Evolutionary conservation across 306 rosid species (phyloP).

Genomic region (Sicyos baderoa): DNA sequence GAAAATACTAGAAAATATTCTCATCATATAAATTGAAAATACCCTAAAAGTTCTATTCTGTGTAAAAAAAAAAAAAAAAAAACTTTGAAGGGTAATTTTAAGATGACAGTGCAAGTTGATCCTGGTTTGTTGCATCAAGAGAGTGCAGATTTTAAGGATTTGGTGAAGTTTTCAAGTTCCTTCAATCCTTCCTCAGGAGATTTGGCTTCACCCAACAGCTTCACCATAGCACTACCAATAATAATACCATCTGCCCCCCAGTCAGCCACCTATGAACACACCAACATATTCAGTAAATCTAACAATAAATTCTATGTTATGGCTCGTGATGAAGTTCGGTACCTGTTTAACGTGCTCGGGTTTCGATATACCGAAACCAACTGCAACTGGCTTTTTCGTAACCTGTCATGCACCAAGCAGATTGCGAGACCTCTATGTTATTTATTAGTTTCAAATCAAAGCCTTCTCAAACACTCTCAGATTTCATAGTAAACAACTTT

Average conservation of each 20-base stretch:
- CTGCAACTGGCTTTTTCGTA: conserved; percentile 82
- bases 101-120: background rate
- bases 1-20: background rate
- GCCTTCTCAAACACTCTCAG: background rate
- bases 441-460: background rate
- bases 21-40: background rate
- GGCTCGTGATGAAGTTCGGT: background rate
- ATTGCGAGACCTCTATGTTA: background rate
- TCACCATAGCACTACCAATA: conserved; percentile 96
- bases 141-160: conserved; percentile 29
- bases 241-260: conserved; percentile 99
- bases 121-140: background rate
- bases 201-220: conserved; percentile 65
- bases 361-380: conserved; percentile 88
- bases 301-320: background rate
- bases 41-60: background rate
- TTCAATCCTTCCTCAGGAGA: conserved; percentile 76
- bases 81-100: background rate
- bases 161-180: conserved; percentile 50
- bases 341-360: conserved; percentile 87
- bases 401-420: conserved; percentile 29
- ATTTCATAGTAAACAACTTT: conserved; percentile 8
- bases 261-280: conserved; percentile 39
- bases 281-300: background rate
- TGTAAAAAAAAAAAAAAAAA: background rate